Conservation (phyloP, 202 grass and related monocot species). For the Musa balbisiana region DNA sequence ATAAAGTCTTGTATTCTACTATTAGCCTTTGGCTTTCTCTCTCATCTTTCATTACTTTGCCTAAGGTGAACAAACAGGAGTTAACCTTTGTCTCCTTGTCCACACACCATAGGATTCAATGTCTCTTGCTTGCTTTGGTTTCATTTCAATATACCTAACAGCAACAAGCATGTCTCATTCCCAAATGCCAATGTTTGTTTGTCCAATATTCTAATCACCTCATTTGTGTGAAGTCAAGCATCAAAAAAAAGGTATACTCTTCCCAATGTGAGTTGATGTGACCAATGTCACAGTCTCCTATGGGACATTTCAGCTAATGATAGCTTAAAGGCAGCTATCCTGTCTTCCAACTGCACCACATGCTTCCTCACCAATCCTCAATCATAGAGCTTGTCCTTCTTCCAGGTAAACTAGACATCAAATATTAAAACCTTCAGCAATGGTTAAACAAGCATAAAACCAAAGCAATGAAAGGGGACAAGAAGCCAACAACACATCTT, state of each 20-base stretch:
- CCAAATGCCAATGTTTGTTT: not conserved
- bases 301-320: not conserved
- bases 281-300: not conserved
- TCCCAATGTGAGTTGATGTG: not conserved
- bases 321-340: not conserved
- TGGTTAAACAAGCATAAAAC: too few species aligned
- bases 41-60: too few species aligned
- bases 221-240: not conserved
- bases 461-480: not conserved
- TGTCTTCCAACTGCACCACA: not conserved
- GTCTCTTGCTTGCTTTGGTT: too few species aligned
- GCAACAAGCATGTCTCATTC: too few species aligned
- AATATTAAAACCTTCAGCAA: too few species aligned
- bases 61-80: too few species aligned
- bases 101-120: too few species aligned
- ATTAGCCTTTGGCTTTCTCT: too few species aligned
- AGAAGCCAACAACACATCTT: not conserved
- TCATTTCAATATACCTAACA: too few species aligned
- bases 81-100: too few species aligned
- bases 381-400: constrained; percentile 28
- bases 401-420: not conserved
- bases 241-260: not conserved
- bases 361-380: constrained; percentile 1
- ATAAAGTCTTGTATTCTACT: too few species aligned
- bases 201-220: not conserved